Percentiles rank a stretch among this genome's conserved stretches.
phyloP scores from a whole-genome alignment of 371 early-diverging fungal species.

The Caulochytrium protostelioides region DNA sequence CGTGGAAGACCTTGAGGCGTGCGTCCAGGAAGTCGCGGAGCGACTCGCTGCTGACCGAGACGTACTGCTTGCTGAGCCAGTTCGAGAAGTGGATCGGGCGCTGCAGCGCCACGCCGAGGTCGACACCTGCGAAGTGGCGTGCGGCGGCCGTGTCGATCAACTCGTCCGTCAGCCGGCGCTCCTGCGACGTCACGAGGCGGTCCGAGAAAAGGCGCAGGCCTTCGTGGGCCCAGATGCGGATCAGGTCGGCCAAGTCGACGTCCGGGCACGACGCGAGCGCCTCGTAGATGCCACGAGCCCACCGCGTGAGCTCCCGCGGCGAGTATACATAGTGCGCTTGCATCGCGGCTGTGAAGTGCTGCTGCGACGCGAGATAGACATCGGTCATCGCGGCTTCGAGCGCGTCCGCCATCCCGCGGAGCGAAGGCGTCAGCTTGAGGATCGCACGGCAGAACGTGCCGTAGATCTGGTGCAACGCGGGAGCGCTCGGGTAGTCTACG shows the following conservation, averaged over 20 bases:
- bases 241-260: constrained; percentile 60
- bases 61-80: constrained; percentile 85
- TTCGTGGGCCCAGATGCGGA: constrained; percentile 95
- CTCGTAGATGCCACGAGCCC: constrained; percentile 93
- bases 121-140: constrained; percentile 68
- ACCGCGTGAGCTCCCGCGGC: constrained; percentile 95
- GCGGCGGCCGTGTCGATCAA: constrained; percentile 61
- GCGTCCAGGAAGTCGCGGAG: constrained; percentile 82
- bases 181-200: constrained; percentile 73
- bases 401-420: constrained; percentile 77
- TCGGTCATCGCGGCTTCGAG: constrained; percentile 94
- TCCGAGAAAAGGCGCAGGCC: constrained; percentile 94
- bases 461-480: constrained; percentile 86
- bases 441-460: constrained; percentile 75
- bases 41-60: constrained; percentile 66
- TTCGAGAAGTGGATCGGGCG: constrained; percentile 92
- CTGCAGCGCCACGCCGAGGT: constrained; percentile 43
- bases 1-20: constrained; percentile 91
- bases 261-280: constrained; percentile 69
- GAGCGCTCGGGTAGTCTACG: constrained; percentile 93
- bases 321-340: constrained; percentile 97
- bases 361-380: constrained; percentile 70
- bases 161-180: constrained; percentile 80
- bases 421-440: constrained; percentile 78
- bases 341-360: constrained; percentile 79